These are phyloP conservation scores for Metarhizium anisopliae DNA, from an alignment of 2,329 filamentous ascomycete genomes.

Conservation along the genomic window DNA sequence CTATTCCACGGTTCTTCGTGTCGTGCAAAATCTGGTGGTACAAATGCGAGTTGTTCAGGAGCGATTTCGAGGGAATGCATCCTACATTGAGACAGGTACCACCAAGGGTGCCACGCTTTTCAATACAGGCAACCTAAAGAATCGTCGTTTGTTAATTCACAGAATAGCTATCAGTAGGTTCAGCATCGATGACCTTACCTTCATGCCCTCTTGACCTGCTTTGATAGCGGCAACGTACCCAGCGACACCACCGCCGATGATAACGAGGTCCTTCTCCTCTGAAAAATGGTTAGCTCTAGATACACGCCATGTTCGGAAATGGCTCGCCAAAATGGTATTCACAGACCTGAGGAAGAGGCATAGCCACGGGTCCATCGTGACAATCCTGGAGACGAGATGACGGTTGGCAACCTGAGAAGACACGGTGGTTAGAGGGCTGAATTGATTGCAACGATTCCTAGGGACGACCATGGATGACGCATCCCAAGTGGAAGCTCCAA, in stretches of 20 bases:
- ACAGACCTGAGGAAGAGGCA: constrained; percentile 48
- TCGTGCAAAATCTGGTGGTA: constrained; percentile 97
- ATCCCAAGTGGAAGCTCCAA: neutral
- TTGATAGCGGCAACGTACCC: constrained; percentile 99
- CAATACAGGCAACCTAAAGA: constrained; percentile 81
- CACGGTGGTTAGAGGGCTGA: neutral
- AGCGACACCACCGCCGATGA: constrained; percentile 96
- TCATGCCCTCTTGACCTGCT: constrained; percentile 92
- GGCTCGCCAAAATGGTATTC: constrained; percentile 1
- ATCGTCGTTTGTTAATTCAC: constrained; percentile 3
- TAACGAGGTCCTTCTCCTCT: constrained; percentile 94
- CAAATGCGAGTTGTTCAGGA: constrained; percentile 98
- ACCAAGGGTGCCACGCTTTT: constrained; percentile 91
- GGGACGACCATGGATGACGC: neutral
- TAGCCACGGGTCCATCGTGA: constrained; percentile 50
- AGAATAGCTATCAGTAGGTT: neutral
- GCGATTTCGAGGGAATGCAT: constrained; percentile 98
- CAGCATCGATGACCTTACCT: constrained; percentile 45
- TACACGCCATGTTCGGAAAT: neutral
- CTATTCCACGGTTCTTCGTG: constrained; percentile 93
- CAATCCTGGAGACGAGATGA: constrained; percentile 29
- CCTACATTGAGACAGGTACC: constrained; percentile 98
- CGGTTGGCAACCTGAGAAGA: constrained; percentile 36
- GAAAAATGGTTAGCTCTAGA: constrained; percentile 29
- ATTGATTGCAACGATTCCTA: neutral